Conservation (phyloP, 2,329 filamentous ascomycete species). For the Aureobasidium leucospermi region DNA sequence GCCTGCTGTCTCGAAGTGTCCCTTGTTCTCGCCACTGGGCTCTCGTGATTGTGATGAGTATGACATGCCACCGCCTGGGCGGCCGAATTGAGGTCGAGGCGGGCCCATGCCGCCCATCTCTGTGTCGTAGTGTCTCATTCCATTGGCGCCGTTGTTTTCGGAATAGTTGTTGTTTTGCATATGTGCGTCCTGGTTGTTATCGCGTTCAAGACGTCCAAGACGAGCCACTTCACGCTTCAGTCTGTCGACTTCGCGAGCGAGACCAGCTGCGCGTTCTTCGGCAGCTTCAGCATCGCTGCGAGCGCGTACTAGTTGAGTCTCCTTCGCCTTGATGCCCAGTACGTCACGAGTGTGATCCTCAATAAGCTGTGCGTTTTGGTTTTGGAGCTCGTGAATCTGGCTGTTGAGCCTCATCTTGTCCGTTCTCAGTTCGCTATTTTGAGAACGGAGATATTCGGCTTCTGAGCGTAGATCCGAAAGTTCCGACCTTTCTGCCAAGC, state of each 20-base stretch:
- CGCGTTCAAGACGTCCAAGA: constrained; percentile 2
- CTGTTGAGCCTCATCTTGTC: constrained; percentile 76
- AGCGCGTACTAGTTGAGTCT: constrained; percentile 90
- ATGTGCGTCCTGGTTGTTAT: not conserved
- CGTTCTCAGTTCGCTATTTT: constrained; percentile 72
- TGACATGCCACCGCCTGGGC: not conserved
- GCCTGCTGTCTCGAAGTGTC: constrained; percentile 28
- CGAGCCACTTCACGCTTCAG: constrained; percentile 70
- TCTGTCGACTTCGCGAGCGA: constrained; percentile 82
- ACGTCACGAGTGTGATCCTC: constrained; percentile 96
- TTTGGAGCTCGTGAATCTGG: constrained; percentile 89
- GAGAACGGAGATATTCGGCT: constrained; percentile 67
- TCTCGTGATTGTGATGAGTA: constrained; percentile 5
- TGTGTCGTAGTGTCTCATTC: constrained; percentile 13
- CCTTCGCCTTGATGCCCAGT: constrained; percentile 90
- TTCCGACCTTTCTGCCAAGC: constrained; percentile 80
- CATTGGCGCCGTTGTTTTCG: constrained; percentile 16
- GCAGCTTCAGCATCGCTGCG: constrained; percentile 83
- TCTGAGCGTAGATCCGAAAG: constrained; percentile 79
- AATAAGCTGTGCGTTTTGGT: constrained; percentile 92
- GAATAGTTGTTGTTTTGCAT: constrained; percentile 11
- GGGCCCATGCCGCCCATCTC: constrained; percentile 4
- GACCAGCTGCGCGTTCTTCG: constrained; percentile 75
- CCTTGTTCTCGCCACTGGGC: constrained; percentile 30
- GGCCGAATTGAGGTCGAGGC: constrained; percentile 4